Base-by-base conservation (phyloP, 2,329 filamentous ascomycete species). In the Epichloe hybrida region DNA sequence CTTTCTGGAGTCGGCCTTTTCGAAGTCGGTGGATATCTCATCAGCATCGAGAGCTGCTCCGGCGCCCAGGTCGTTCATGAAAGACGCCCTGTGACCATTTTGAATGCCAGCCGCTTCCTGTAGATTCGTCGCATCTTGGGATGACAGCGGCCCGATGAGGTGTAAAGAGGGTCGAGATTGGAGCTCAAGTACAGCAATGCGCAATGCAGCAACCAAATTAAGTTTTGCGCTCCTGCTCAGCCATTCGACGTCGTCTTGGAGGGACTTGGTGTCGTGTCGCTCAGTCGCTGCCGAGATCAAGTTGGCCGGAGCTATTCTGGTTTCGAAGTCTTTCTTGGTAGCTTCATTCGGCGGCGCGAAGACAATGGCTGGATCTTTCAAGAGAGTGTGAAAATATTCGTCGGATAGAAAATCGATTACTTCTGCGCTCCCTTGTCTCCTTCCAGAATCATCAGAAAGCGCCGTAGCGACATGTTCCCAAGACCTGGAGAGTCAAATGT, bases 181-280 rank as follows among this genome's bases (percentile, higher is more conserved):
- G 74, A 85, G 86, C 73, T 97, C 93, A 44, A 93, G 69, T 6
- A 94, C 72, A 3, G 83, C 83, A 42, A 95, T 74, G 53, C 93
- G 80, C 60, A 98, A 72, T 27, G 91, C 89, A 12, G 84, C 80
- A 42, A 93, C 72, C 64, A 96, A 83, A 65, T 93, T 88, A 56
- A 96, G 80, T 43, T 79, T 75, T 48, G 83, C 80, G 61, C 84
- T 80, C 59, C 84, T 80, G 66, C 88, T 90, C 55, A 98, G 72
- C 89, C 90, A 97, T 57, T 85, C 65, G 36, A 88, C 79, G 70
- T 97, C 90, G 45, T 80, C 79, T 69, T 95, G 95, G 64, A 97
- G 80, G 61, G 84, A 72, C 39, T 85, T 81, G 57, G 95, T 73
- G 61, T 90, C 80, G 63, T 84, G 87, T 51, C 79, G 78, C 40